Evolutionary conservation across 2,329 filamentous ascomycete species (phyloP).

Genomic region (Aspergillus brunneoviolaceus): DNA sequence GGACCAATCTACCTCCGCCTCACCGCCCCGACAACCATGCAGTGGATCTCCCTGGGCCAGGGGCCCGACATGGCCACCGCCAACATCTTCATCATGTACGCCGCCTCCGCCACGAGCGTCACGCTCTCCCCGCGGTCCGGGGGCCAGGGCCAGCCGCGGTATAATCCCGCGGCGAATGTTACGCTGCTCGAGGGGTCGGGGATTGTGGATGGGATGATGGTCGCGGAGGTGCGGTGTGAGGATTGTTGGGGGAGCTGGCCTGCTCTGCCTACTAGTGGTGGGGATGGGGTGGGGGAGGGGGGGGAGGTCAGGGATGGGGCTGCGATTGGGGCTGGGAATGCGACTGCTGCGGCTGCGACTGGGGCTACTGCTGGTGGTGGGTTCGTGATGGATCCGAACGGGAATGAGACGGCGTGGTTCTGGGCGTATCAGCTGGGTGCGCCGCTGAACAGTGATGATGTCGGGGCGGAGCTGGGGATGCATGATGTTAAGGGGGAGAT

Average conservation of each 20-base stretch:
- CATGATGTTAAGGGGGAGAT: constrained; percentile 1
- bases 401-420: neutral
- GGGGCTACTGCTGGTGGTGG: neutral
- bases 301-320: too few relatives aligned
- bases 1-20: constrained; percentile 2
- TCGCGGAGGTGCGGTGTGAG: neutral
- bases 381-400: neutral
- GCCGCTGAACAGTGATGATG: neutral
- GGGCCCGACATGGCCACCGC: neutral
- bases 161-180: neutral
- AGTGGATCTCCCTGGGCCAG: constrained; percentile 1
- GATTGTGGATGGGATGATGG: neutral
- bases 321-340: too few relatives aligned
- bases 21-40: neutral
- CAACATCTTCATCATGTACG: neutral
- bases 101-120: neutral
- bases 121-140: constrained; percentile 1
- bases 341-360: neutral
- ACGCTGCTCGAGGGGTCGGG: neutral
- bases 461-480: neutral
- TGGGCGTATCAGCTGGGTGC: neutral
- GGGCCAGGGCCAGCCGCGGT: neutral
- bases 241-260: neutral
- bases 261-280: neutral
- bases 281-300: neutral